Percentiles rank a stretch among this genome's conserved stretches.
These are phyloP conservation scores for Cladosporium austrohemisphaericum DNA, from an alignment of 2,329 filamentous ascomycete genomes.

Conservation along the genomic window DNA sequence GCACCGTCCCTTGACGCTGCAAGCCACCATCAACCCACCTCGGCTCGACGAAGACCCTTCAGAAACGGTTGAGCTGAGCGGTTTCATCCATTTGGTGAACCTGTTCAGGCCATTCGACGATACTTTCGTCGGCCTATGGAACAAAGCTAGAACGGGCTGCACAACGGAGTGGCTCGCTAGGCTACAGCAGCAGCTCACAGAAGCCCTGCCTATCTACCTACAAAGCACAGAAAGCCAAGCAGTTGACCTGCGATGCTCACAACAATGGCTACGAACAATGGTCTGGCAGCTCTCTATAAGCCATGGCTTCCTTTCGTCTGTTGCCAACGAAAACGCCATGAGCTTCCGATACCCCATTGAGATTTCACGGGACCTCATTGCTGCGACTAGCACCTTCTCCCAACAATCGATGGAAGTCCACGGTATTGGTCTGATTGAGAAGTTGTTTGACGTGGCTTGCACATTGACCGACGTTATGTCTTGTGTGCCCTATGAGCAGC, in stretches of 20 bases:
- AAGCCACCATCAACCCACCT: slow-evolving; percentile 56
- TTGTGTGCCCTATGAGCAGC: slow-evolving; percentile 53
- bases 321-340: slow-evolving; percentile 56
- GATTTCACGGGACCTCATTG: slow-evolving; percentile 57
- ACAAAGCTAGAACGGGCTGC: slow-evolving; percentile 50
- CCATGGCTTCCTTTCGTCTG: slow-evolving; percentile 58
- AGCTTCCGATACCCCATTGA: slow-evolving; percentile 60
- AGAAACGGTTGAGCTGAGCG: slow-evolving; percentile 53
- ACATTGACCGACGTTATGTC: slow-evolving; percentile 71
- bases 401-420: slow-evolving; percentile 70
- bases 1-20: slow-evolving; percentile 60
- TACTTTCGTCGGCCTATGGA: slow-evolving; percentile 62
- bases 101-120: slow-evolving; percentile 62
- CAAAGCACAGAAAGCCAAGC: slow-evolving; percentile 63
- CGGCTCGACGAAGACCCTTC: slow-evolving; percentile 49
- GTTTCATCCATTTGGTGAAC: slow-evolving; percentile 58
- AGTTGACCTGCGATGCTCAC: slow-evolving; percentile 64
- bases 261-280: slow-evolving; percentile 67
- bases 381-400: slow-evolving; percentile 67
- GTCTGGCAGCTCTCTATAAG: slow-evolving; percentile 70
- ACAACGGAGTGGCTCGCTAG: slow-evolving; percentile 45
- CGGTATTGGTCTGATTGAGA: slow-evolving; percentile 74
- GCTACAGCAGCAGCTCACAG: slow-evolving; percentile 49
- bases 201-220: slow-evolving; percentile 54
- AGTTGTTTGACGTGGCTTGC: slow-evolving; percentile 72